A percentile compares a stretch with the other conserved stretches of the same genome.
Evolutionary conservation across 257 asterid genomes (phyloP).

Genomic region (Solanum chilense): DNA sequence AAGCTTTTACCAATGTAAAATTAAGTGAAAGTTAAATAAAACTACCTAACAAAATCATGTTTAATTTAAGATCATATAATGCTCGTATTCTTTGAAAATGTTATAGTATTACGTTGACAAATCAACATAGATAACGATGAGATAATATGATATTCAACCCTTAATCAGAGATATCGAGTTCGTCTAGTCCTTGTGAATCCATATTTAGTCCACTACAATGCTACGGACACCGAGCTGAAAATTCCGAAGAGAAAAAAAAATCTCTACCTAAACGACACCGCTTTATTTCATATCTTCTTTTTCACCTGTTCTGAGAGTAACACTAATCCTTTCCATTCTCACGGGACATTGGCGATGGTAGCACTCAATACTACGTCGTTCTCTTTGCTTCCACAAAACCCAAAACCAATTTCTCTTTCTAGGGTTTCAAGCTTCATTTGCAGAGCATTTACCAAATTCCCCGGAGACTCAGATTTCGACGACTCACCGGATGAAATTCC

Average conservation of each 20-base stretch:
- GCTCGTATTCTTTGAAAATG: neutral
- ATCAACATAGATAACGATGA: neutral
- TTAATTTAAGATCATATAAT: neutral
- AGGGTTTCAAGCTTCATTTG: slow-evolving; percentile 15
- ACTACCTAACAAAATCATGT: neutral
- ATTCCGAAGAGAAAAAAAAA: accelerated
- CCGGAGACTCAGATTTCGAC: slow-evolving; percentile 3
- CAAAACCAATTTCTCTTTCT: neutral
- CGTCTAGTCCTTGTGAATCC: too few species aligned
- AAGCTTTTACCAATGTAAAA: neutral
- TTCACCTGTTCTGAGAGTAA: neutral
- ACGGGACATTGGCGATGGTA: neutral
- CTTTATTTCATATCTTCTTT: neutral
- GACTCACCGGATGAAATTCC: slow-evolving; percentile 13
- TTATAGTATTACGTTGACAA: accelerated
- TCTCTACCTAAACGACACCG: neutral
- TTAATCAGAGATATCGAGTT: neutral
- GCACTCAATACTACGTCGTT: neutral
- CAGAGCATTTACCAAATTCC: slow-evolving; percentile 18
- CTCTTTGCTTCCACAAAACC: neutral
- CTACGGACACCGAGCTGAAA: neutral
- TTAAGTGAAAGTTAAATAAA: neutral
- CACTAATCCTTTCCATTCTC: neutral
- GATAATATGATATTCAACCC: accelerated
- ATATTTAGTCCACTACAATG: neutral